Conservation (phyloP, 495 filamentous ascomycete genomes). For the Talaromyces nanjingensis region DNA sequence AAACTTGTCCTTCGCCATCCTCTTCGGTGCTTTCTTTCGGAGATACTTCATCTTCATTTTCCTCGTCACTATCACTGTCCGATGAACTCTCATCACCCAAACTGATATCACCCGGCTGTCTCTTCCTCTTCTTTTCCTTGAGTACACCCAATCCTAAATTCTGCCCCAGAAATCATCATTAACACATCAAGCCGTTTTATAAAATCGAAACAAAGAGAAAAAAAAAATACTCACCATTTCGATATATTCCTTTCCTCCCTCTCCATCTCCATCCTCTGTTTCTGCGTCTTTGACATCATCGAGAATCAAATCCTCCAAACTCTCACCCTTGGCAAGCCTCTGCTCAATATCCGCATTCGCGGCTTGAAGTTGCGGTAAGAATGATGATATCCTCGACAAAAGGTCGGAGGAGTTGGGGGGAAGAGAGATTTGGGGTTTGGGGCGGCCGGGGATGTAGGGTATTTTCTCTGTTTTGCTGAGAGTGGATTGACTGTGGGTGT, state of each 20-base stretch:
- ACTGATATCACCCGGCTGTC: slow-evolving; percentile 15
- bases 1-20: slow-evolving; percentile 19
- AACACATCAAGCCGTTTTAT: neutral
- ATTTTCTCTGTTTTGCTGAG: slow-evolving; percentile 9
- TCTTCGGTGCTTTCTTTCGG: neutral
- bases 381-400: slow-evolving; percentile 32
- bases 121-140: slow-evolving; percentile 37
- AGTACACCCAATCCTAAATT: slow-evolving; percentile 48
- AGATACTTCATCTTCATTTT: slow-evolving; percentile 9
- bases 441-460: slow-evolving; percentile 23
- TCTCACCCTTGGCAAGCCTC: slow-evolving; percentile 33
- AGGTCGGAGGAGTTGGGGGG: slow-evolving; percentile 25
- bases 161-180: slow-evolving; percentile 15
- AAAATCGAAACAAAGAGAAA: no score
- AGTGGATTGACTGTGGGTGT: no score
- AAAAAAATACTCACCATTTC: slow-evolving; percentile 35
- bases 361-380: slow-evolving; percentile 39
- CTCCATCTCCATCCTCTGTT: neutral
- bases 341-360: slow-evolving; percentile 41
- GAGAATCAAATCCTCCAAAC: slow-evolving; percentile 28
- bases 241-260: slow-evolving; percentile 35
- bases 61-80: slow-evolving; percentile 9
- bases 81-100: slow-evolving; percentile 1
- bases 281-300: slow-evolving; percentile 19
- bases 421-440: slow-evolving; percentile 30